phyloP scores from a whole-genome alignment of 164 flowering plant species.

The Magnolia officinalis region DNA sequence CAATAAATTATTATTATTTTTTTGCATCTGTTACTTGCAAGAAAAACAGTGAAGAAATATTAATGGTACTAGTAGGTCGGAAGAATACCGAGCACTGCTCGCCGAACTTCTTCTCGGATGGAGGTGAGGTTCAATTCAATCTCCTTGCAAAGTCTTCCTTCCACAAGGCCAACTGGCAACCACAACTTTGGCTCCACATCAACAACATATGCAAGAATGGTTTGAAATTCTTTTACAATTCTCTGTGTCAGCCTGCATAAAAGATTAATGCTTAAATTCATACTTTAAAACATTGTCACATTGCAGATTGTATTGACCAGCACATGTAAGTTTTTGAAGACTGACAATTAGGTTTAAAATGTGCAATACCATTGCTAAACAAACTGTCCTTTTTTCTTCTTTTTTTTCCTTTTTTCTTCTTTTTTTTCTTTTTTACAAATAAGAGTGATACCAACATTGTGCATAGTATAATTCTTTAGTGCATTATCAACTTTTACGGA shows the following conservation, averaged over 20 bases:
- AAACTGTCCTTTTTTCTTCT: no score
- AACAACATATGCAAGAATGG: constrained; percentile 57
- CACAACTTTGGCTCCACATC: constrained; percentile 71
- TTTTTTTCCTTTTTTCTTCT: no score
- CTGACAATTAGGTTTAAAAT: neutral
- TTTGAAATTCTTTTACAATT: constrained; percentile 24
- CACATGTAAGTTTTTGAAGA: neutral
- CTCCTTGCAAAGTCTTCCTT: constrained; percentile 72
- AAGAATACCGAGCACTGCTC: constrained; percentile 16
- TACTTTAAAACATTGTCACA: neutral
- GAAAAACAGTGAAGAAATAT: neutral
- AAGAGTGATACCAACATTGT: no score
- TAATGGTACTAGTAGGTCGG: constrained; percentile 14
- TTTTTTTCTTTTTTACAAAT: no score
- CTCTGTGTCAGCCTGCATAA: constrained; percentile 26
- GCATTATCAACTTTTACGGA: no score
- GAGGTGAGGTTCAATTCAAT: constrained; percentile 52
- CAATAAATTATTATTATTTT: neutral
- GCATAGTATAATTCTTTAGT: no score
- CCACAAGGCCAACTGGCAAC: constrained; percentile 76
- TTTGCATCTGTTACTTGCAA: neutral
- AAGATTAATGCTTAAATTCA: neutral
- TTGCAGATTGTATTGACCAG: neutral
- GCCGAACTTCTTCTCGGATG: constrained; percentile 45
- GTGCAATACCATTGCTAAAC: neutral